Conservation (phyloP, 345 rosid species). For the Sonneratia caseolaris region DNA sequence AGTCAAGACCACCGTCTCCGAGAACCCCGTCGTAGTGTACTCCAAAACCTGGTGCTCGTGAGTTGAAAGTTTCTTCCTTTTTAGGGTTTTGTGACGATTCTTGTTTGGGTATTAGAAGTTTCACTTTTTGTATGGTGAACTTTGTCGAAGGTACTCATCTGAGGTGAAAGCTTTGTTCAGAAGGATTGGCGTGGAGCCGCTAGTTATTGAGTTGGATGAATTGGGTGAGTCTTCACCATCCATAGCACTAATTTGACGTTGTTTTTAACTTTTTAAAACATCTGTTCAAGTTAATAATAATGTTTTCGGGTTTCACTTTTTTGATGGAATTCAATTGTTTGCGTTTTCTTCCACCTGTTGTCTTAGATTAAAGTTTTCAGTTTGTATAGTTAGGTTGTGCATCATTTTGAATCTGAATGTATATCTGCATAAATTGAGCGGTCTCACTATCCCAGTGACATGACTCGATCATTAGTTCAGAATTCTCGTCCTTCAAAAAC, state of each 20-base stretch:
- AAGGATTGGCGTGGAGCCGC: constrained; percentile 61
- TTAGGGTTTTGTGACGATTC: not conserved
- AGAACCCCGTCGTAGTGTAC: constrained; percentile 82
- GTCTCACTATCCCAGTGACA: not conserved
- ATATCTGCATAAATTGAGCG: not conserved
- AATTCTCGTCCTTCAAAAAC: not conserved
- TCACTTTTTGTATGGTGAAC: constrained; percentile 1
- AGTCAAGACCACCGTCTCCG: constrained; percentile 54
- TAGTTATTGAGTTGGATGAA: constrained; percentile 83
- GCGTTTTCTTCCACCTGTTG: not conserved
- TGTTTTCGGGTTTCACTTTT: not conserved
- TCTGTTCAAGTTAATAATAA: not conserved
- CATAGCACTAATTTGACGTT: not conserved
- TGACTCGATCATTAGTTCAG: not conserved
- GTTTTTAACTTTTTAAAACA: not conserved
- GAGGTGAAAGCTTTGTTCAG: constrained; percentile 90
- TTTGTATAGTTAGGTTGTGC: not conserved
- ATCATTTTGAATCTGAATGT: not conserved
- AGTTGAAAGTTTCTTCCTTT: constrained; percentile 15
- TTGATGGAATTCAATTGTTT: not conserved
- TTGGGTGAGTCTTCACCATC: constrained; percentile 43
- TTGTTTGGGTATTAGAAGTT: not conserved
- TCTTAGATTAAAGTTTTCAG: not conserved
- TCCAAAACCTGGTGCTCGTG: constrained; percentile 97
- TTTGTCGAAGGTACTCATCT: constrained; percentile 50